Conservation (phyloP, 164 flowering plant species). For the Paratinospora sagittata region DNA sequence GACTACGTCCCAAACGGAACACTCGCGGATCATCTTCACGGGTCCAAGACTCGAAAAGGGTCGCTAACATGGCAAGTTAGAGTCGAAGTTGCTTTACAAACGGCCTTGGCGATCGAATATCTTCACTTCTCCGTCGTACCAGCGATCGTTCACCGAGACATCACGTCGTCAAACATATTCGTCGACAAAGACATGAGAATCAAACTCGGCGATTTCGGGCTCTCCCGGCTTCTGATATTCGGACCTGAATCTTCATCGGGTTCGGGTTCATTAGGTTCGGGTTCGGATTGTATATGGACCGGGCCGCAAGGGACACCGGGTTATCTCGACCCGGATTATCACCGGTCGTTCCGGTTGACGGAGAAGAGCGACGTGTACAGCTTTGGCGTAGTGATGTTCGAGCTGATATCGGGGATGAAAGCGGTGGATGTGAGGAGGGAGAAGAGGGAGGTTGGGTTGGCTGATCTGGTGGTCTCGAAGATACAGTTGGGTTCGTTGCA, state of each 20-base stretch:
- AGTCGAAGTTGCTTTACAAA: conserved; percentile 64
- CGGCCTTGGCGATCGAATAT: conserved; percentile 70
- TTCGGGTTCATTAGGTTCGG: background rate
- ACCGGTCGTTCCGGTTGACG: conserved; percentile 68
- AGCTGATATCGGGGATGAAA: conserved; percentile 68
- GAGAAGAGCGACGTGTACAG: conserved; percentile 97
- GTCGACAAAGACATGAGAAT: conserved; percentile 70
- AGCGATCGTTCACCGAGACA: conserved; percentile 78
- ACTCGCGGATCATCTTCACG: conserved; percentile 85
- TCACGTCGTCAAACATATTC: conserved; percentile 79
- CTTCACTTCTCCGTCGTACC: conserved; percentile 63
- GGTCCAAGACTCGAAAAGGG: conserved; percentile 28
- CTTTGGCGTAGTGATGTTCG: conserved; percentile 82
- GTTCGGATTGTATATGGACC: conserved; percentile 55
- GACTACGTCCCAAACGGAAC: conserved; percentile 89
- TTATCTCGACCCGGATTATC: conserved; percentile 85
- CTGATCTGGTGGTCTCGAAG: conserved; percentile 65
- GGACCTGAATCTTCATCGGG: conserved; percentile 33
- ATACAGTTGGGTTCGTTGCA: conserved; percentile 63
- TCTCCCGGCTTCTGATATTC: conserved; percentile 55
- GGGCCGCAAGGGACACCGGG: conserved; percentile 99
- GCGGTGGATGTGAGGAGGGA: conserved; percentile 79
- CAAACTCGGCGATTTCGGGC: conserved; percentile 86
- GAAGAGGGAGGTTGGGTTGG: conserved; percentile 62
- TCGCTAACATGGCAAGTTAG: conserved; percentile 50